Percentiles rank a stretch among this genome's conserved stretches.
These are phyloP conservation scores for Caryocar brasiliense DNA, from an alignment of 441 rosid genomes.

Conservation along the genomic window DNA sequence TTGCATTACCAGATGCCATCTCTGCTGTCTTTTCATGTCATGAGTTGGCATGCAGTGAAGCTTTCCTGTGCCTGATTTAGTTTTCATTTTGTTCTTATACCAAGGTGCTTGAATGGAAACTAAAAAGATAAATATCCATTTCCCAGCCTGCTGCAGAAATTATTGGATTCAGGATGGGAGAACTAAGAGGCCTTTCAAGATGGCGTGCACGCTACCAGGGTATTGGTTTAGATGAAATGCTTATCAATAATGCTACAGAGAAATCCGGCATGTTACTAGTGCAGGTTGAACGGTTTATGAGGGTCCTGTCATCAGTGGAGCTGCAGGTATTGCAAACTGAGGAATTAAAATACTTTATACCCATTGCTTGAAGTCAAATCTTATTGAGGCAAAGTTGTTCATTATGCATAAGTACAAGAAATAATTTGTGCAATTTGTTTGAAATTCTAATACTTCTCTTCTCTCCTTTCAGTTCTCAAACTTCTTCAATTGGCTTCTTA, in stretches of 20 bases:
- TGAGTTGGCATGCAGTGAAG: too few species aligned
- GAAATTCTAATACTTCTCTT: too few species aligned
- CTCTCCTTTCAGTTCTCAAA: slow-evolving; percentile 63
- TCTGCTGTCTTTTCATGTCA: too few species aligned
- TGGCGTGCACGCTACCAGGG: slow-evolving; percentile 79
- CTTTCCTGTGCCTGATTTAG: slow-evolving; percentile 11
- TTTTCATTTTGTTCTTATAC: slow-evolving; percentile 8
- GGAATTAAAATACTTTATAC: background rate
- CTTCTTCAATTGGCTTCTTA: slow-evolving; percentile 90
- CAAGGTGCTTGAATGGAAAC: slow-evolving; percentile 22
- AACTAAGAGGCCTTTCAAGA: slow-evolving; percentile 82
- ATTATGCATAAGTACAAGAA: too few species aligned
- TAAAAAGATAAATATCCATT: slow-evolving; percentile 26
- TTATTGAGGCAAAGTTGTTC: too few species aligned
- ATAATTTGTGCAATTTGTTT: too few species aligned
- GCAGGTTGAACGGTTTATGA: slow-evolving; percentile 79
- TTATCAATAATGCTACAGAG: slow-evolving; percentile 61
- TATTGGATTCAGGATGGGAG: slow-evolving; percentile 90
- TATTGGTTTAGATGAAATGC: slow-evolving; percentile 79
- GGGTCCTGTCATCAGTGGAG: slow-evolving; percentile 70
- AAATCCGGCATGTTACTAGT: slow-evolving; percentile 67
- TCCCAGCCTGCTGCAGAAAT: slow-evolving; percentile 94
- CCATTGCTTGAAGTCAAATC: slow-evolving; percentile 2
- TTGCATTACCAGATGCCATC: too few species aligned
- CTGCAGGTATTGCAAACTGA: slow-evolving; percentile 58